These are phyloP conservation scores for Hirschioporus abietinus DNA, from an alignment of 768 basidiomycete species.

Conservation along the genomic window DNA sequence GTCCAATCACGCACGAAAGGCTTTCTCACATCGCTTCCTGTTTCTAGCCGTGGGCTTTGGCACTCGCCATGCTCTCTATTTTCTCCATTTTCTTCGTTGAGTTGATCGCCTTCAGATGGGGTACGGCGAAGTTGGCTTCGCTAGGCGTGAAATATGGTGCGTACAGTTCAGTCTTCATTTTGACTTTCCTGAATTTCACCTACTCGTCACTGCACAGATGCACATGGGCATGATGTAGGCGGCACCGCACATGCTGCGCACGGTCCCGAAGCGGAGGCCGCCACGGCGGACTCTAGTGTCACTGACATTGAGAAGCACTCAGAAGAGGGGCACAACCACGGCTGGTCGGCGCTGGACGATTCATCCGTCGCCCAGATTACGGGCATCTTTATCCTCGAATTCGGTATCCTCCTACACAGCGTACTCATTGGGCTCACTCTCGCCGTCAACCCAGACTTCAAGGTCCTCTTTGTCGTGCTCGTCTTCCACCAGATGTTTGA, in stretches of 20 bases:
- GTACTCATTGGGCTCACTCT: slow-evolving; percentile 86
- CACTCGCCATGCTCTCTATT: slow-evolving; percentile 74
- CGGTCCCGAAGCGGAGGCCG: slow-evolving; percentile 48
- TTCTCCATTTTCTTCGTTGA: slow-evolving; percentile 84
- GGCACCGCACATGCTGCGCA: slow-evolving; percentile 52
- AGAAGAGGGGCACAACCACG: background rate
- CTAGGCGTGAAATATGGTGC: slow-evolving; percentile 61
- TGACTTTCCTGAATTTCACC: background rate
- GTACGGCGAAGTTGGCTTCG: slow-evolving; percentile 61
- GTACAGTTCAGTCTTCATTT: slow-evolving; percentile 14
- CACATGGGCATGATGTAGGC: slow-evolving; percentile 59
- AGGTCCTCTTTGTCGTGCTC: slow-evolving; percentile 81
- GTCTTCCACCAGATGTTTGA: slow-evolving; percentile 95
- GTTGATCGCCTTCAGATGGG: slow-evolving; percentile 83
- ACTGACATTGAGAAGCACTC: slow-evolving; percentile 6
- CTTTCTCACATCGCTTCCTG: slow-evolving; percentile 11
- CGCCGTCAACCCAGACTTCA: slow-evolving; percentile 81
- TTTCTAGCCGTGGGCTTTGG: slow-evolving; percentile 73
- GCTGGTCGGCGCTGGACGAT: slow-evolving; percentile 29
- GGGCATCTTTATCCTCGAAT: slow-evolving; percentile 89
- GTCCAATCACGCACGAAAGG: slow-evolving; percentile 10
- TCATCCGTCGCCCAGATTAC: slow-evolving; percentile 64
- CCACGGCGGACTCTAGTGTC: slow-evolving; percentile 4
- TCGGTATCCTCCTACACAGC: slow-evolving; percentile 87
- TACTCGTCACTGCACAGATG: slow-evolving; percentile 33